Percentiles rank a stretch among this genome's conserved stretches.
These are phyloP conservation scores for Coniella lustricola DNA, from an alignment of 2,329 filamentous ascomycete genomes.

Conservation along the genomic window DNA sequence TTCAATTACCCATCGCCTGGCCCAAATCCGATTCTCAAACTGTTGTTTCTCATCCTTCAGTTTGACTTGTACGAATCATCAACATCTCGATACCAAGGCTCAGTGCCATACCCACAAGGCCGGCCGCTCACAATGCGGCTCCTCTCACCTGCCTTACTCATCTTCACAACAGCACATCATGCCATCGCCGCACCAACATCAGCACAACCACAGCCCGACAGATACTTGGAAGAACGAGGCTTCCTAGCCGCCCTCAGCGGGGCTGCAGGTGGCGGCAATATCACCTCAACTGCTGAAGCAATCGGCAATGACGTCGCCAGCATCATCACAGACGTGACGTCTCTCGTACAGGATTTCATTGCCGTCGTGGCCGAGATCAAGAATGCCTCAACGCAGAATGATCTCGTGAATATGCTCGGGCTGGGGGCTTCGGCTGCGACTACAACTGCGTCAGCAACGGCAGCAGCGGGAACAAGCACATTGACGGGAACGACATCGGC, in stretches of 20 bases:
- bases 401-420: constrained; percentile 7
- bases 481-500: not conserved
- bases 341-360: constrained; percentile 3
- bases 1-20: no score
- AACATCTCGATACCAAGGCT: no score
- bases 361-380: constrained; percentile 4
- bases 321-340: constrained; percentile 4
- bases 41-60: no score
- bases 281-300: no score
- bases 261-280: not conserved
- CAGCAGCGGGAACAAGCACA: not conserved
- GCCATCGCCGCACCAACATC: not conserved
- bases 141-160: not conserved
- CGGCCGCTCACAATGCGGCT: constrained; percentile 10
- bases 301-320: constrained; percentile 1
- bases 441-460: not conserved
- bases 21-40: no score
- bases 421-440: not conserved
- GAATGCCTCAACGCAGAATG: constrained; percentile 12
- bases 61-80: no score
- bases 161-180: not conserved
- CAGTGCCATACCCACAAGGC: no score
- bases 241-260: not conserved
- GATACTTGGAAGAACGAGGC: constrained; percentile 5
- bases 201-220: not conserved